Conservation (phyloP, 2,329 filamentous ascomycete species). For the Cordyceps militaris region DNA sequence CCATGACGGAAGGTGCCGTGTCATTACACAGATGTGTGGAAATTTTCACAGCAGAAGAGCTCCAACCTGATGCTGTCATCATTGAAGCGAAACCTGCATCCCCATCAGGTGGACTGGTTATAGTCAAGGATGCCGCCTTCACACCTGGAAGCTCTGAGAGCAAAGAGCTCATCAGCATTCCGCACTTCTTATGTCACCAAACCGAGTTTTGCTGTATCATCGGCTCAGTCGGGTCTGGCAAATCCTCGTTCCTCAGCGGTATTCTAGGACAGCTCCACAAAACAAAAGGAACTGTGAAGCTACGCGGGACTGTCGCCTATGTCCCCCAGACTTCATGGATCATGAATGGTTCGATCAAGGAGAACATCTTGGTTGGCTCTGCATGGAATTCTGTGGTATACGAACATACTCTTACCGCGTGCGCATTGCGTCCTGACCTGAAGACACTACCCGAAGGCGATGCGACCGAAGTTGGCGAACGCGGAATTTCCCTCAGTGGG, state of each 20-base stretch:
- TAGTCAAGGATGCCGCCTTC: conserved; percentile 74
- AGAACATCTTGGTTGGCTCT: conserved; percentile 88
- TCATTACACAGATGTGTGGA: conserved; percentile 72
- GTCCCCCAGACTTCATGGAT: conserved; percentile 88
- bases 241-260: conserved; percentile 79
- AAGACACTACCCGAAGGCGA: conserved; percentile 80
- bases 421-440: conserved; percentile 78
- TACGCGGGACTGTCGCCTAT: conserved; percentile 73
- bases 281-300: conserved; percentile 65
- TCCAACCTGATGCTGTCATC: conserved; percentile 71
- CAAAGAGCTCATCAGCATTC: conserved; percentile 62
- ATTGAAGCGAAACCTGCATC: conserved; percentile 59
- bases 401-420: conserved; percentile 76
- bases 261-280: conserved; percentile 84
- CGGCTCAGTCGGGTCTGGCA: conserved; percentile 77
- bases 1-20: conserved; percentile 81
- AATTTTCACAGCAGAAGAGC: conserved; percentile 73
- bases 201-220: conserved; percentile 82
- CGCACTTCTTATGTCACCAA: conserved; percentile 76
- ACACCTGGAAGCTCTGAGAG: conserved; percentile 77
- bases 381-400: conserved; percentile 84
- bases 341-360: conserved; percentile 86
- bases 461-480: conserved; percentile 83
- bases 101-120: conserved; percentile 69
- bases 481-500: conserved; percentile 82